phyloP scores from a whole-genome alignment of 208 protist species.

The Leishmania aethiopica region DNA sequence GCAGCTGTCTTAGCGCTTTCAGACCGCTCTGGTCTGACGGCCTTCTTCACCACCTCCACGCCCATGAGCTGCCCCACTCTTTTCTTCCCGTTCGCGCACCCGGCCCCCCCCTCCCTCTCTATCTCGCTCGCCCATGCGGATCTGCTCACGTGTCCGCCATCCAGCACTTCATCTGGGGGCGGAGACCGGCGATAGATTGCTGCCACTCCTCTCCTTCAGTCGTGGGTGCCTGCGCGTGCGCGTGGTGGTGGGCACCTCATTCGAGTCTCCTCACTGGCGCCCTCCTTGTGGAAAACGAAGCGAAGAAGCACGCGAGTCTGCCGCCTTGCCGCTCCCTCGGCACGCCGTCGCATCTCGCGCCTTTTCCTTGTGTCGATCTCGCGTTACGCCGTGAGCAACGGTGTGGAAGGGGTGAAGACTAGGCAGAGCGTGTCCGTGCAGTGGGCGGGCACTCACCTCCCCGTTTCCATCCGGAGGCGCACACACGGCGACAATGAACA shows the following conservation, averaged over 20 bases:
- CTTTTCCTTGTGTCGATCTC: background rate
- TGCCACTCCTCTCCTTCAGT: background rate
- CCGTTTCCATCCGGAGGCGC: background rate
- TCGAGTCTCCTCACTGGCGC: background rate
- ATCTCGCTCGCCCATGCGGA: background rate
- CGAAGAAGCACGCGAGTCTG: background rate
- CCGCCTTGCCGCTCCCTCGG: background rate
- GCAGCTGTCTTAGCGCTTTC: background rate
- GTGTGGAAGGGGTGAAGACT: background rate
- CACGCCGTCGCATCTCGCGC: background rate
- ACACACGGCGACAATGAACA: slow-evolving; percentile 43
- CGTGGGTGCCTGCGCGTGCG: background rate
- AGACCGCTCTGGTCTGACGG: background rate
- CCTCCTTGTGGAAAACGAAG: background rate
- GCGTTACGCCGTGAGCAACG: background rate
- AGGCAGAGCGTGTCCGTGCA: background rate
- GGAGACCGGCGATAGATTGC: background rate
- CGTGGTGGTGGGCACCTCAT: background rate
- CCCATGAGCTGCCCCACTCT: background rate
- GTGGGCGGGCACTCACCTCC: background rate
- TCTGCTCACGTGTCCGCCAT: background rate
- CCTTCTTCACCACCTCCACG: background rate
- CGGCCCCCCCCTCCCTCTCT: background rate
- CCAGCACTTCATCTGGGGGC: background rate
- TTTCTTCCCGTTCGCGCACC: background rate